Evolutionary conservation across 2,329 filamentous ascomycete genomes (phyloP).

Genomic region (Esteya vermicola): DNA sequence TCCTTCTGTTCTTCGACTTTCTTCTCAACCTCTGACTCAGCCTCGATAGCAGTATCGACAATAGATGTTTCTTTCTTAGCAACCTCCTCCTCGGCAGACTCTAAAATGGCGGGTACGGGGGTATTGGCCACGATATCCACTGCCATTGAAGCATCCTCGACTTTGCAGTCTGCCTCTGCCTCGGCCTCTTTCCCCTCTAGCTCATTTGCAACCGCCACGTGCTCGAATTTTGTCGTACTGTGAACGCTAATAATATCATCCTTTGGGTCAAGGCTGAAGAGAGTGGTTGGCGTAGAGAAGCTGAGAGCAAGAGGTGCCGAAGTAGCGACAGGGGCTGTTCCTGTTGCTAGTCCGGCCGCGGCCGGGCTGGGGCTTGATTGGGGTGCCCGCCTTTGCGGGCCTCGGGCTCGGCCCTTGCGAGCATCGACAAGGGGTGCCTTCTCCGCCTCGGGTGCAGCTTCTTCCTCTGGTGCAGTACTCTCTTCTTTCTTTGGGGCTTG

Average conservation of each 20-base stretch:
- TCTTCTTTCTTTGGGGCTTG: slow-evolving; percentile 59
- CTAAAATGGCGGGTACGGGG: too few species aligned
- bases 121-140: background rate
- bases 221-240: background rate
- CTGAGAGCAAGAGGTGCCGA: slow-evolving; percentile 24
- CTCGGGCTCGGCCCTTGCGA: slow-evolving; percentile 77
- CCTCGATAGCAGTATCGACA: background rate
- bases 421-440: slow-evolving; percentile 77
- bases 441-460: slow-evolving; percentile 43
- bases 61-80: background rate
- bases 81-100: background rate
- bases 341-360: slow-evolving; percentile 16
- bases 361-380: slow-evolving; percentile 16
- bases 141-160: background rate
- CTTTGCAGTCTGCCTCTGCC: background rate
- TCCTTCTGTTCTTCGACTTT: background rate
- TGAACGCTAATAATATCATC: slow-evolving; percentile 28
- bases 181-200: background rate
- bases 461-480: slow-evolving; percentile 34
- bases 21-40: background rate
- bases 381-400: slow-evolving; percentile 48
- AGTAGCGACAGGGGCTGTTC: slow-evolving; percentile 15
- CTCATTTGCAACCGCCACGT: background rate
- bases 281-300: slow-evolving; percentile 30
- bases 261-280: slow-evolving; percentile 39